These are phyloP conservation scores for Ampelomyces quisqualis DNA, from an alignment of 2,329 filamentous ascomycete species.

Conservation along the genomic window DNA sequence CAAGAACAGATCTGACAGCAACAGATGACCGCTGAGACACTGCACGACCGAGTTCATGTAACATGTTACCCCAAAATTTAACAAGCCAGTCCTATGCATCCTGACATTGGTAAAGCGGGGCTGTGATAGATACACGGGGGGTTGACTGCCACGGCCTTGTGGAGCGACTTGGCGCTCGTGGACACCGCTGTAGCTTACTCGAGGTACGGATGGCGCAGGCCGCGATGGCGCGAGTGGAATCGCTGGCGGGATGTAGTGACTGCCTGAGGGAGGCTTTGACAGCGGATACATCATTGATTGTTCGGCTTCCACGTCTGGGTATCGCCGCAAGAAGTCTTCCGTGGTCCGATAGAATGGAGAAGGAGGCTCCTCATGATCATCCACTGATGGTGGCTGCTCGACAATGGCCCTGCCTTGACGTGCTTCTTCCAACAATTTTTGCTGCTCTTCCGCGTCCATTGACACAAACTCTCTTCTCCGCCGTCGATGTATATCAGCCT, in stretches of 20 bases:
- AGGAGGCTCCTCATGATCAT: slow-evolving; percentile 30
- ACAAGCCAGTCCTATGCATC: slow-evolving; percentile 69
- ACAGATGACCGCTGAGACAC: slow-evolving; percentile 71
- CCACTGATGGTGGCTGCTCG: slow-evolving; percentile 36
- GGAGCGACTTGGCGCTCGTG: slow-evolving; percentile 55
- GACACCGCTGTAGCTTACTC: slow-evolving; percentile 78
- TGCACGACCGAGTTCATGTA: slow-evolving; percentile 93
- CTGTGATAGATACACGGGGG: slow-evolving; percentile 50
- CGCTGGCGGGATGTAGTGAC: slow-evolving; percentile 51
- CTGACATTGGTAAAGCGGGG: slow-evolving; percentile 48
- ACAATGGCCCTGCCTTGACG: slow-evolving; percentile 62
- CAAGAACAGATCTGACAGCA: slow-evolving; percentile 63
- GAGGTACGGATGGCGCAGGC: slow-evolving; percentile 57
- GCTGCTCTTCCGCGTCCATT: slow-evolving; percentile 77
- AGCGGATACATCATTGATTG: slow-evolving; percentile 58
- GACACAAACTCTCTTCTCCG: slow-evolving; percentile 64
- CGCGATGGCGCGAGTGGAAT: slow-evolving; percentile 64
- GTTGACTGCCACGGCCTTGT: slow-evolving; percentile 39
- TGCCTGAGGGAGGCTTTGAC: slow-evolving; percentile 40
- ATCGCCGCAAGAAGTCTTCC: slow-evolving; percentile 82
- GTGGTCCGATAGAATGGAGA: slow-evolving; percentile 62
- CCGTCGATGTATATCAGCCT: slow-evolving; percentile 57
- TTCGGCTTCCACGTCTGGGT: slow-evolving; percentile 65
- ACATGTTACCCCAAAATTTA: slow-evolving; percentile 80
- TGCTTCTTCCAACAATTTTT: slow-evolving; percentile 75